Conservation (phyloP, 2,329 filamentous ascomycete genomes). For the Rhynchosporium secalis region DNA sequence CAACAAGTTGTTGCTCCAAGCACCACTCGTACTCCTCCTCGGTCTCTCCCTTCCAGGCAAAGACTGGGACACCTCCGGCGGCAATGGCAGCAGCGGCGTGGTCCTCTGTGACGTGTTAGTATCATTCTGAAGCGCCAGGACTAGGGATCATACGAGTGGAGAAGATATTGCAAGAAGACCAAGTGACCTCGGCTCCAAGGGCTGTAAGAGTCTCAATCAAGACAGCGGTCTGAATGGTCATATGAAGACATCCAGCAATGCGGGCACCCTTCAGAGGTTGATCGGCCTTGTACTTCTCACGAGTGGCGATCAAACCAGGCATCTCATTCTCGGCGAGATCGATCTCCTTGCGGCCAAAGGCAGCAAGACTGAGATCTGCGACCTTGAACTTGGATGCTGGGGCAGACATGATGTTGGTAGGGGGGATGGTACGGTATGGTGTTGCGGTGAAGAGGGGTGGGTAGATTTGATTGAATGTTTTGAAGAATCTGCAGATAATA, state of each 20-base stretch:
- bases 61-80: conserved; percentile 78
- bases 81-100: conserved; percentile 98
- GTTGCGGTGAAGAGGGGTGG: conserved; percentile 23
- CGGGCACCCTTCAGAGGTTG: conserved; percentile 93
- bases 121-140: not conserved
- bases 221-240: conserved; percentile 98
- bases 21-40: conserved; percentile 99
- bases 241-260: conserved; percentile 79
- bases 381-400: conserved; percentile 52
- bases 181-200: conserved; percentile 97
- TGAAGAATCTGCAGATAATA: conserved; percentile 6
- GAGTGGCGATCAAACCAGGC: conserved; percentile 96
- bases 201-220: conserved; percentile 95
- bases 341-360: conserved; percentile 98
- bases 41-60: conserved; percentile 79
- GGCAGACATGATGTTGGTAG: conserved; percentile 39
- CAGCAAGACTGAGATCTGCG: conserved; percentile 94
- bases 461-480: not conserved
- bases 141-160: conserved; percentile 60
- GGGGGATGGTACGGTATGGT: conserved; percentile 9
- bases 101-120: conserved; percentile 49
- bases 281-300: conserved; percentile 85
- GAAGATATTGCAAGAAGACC: conserved; percentile 99
- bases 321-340: conserved; percentile 96
- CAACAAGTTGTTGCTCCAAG: conserved; percentile 93